Conservation (phyloP, 768 basidiomycete species). For the Austroboletus festivus region DNA sequence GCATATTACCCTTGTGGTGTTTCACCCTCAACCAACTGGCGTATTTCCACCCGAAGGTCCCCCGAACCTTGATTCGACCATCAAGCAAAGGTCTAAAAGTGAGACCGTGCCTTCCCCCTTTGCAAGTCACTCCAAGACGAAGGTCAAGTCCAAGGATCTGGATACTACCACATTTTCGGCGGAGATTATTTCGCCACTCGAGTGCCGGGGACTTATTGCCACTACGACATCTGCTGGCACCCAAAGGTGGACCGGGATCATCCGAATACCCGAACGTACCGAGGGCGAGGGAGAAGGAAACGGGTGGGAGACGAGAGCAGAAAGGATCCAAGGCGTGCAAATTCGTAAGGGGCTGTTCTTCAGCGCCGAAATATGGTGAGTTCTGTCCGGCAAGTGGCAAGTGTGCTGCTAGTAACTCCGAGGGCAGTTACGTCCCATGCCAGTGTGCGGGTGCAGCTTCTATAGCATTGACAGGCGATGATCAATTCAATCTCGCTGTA, state of each 20-base stretch:
- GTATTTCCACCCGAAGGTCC: constrained; percentile 15
- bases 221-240: constrained; percentile 31
- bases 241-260: constrained; percentile 50
- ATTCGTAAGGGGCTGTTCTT: constrained; percentile 37
- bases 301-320: constrained; percentile 29
- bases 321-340: constrained; percentile 25
- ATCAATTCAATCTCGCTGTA: constrained; percentile 42
- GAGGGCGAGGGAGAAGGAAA: constrained; percentile 7
- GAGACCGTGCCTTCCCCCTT: constrained; percentile 17
- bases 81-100: constrained; percentile 7
- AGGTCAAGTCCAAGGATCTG: constrained; percentile 3
- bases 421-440: constrained; percentile 19
- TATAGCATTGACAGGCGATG: constrained; percentile 56
- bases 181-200: constrained; percentile 42
- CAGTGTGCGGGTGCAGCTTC: constrained; percentile 46
- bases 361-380: constrained; percentile 33
- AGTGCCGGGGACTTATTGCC: constrained; percentile 44
- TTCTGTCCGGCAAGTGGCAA: not conserved
- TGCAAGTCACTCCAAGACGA: constrained; percentile 8
- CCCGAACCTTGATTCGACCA: constrained; percentile 15
- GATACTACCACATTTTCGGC: constrained; percentile 28
- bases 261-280: constrained; percentile 42
- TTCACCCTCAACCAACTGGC: constrained; percentile 13
- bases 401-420: not conserved
- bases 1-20: constrained; percentile 12